Evolutionary conservation across 2,329 filamentous ascomycete species (phyloP).

Genomic region (Sarocladium strictum): DNA sequence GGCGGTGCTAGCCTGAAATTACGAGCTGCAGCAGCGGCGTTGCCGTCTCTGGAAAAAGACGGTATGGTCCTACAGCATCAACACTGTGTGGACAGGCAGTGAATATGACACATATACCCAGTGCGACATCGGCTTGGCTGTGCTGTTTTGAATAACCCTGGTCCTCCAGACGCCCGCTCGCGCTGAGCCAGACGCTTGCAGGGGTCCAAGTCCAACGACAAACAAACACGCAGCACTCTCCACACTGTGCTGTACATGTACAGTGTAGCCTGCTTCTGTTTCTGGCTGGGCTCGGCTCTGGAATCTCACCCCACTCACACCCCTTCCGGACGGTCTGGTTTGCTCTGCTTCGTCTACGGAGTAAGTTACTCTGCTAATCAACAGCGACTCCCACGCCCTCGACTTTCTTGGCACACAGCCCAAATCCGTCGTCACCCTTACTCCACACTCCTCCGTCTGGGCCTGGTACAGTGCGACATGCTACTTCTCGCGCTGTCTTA

Average conservation of each 20-base stretch:
- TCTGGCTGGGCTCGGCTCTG: too few species aligned
- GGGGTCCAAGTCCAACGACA: too few species aligned
- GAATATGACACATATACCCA: background rate
- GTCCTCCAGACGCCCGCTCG: background rate
- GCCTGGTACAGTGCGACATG: background rate
- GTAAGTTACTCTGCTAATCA: too few species aligned
- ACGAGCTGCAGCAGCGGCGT: background rate
- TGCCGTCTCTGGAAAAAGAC: background rate
- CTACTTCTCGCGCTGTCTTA: background rate
- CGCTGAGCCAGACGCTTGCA: too few species aligned
- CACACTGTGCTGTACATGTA: too few species aligned
- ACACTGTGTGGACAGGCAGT: background rate
- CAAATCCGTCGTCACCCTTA: conserved; percentile 4
- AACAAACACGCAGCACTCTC: too few species aligned
- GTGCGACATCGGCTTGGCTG: background rate
- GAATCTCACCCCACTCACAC: background rate
- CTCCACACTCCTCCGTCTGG: background rate
- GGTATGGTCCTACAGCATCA: background rate
- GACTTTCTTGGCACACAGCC: conserved; percentile 3
- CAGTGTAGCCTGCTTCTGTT: too few species aligned
- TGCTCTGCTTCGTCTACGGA: too few species aligned
- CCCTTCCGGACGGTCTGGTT: too few species aligned
- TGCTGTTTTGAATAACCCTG: background rate
- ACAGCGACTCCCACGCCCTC: background rate
- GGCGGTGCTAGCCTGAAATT: conserved; percentile 6